Conservation (phyloP, 495 filamentous ascomycete genomes). For the Ramalina intermedia region DNA sequence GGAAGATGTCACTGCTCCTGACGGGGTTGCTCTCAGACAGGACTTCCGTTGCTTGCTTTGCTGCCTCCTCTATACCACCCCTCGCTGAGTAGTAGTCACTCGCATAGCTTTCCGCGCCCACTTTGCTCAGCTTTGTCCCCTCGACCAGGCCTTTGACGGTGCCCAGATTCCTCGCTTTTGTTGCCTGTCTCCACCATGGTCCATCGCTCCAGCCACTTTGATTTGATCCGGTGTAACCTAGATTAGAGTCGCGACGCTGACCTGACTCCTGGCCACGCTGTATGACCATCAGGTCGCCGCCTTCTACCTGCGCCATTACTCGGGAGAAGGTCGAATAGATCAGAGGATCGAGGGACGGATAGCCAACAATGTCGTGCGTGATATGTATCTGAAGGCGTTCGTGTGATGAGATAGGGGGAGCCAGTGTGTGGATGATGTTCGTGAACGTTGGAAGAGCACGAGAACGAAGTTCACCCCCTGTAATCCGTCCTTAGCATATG, state of each 20-base stretch:
- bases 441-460: constrained; percentile 91
- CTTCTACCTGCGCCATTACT: constrained; percentile 97
- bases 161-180: constrained; percentile 60
- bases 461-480: constrained; percentile 79
- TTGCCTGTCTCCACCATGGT: constrained; percentile 81
- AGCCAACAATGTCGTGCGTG: constrained; percentile 86
- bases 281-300: constrained; percentile 90
- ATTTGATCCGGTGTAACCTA: constrained; percentile 40
- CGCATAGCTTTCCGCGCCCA: constrained; percentile 75
- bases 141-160: constrained; percentile 66
- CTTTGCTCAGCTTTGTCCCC: constrained; percentile 77
- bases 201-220: constrained; percentile 70
- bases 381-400: constrained; percentile 97
- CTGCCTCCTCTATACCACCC: constrained; percentile 69
- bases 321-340: constrained; percentile 88
- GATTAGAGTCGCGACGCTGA: constrained; percentile 45
- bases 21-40: constrained; percentile 76
- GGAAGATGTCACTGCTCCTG: constrained; percentile 84
- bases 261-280: constrained; percentile 80
- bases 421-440: constrained; percentile 83
- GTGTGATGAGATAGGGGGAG: constrained; percentile 92
- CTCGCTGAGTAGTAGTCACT: constrained; percentile 61
- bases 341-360: constrained; percentile 85
- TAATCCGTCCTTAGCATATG: constrained; percentile 12
- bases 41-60: constrained; percentile 57